Evolutionary conservation across 2,329 filamentous ascomycete species (phyloP).

Genomic region (Talaromyces sp.): DNA sequence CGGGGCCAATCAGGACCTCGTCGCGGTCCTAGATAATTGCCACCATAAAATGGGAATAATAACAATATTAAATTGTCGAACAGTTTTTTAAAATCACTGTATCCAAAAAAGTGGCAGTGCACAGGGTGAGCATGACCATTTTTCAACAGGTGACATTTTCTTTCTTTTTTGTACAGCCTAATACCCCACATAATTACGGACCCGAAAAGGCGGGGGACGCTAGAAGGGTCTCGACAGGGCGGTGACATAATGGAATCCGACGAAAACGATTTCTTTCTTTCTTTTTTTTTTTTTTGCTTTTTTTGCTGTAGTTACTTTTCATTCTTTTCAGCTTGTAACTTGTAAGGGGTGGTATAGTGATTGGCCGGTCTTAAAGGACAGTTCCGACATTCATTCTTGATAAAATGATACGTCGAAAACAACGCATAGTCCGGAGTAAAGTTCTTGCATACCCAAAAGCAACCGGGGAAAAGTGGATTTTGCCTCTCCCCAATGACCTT

Average conservation of each 20-base stretch:
- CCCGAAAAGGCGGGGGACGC: background rate
- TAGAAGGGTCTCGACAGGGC: background rate
- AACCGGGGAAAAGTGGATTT: background rate
- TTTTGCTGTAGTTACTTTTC: background rate
- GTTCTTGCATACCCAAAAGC: background rate
- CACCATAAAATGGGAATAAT: background rate
- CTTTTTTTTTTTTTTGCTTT: background rate
- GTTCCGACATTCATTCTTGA: background rate
- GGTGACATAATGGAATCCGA: background rate
- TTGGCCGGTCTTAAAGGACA: too few relatives aligned
- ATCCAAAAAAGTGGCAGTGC: background rate
- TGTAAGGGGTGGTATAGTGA: background rate
- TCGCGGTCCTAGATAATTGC: background rate
- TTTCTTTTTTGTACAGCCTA: background rate
- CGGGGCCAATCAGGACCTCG: background rate
- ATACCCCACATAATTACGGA: background rate
- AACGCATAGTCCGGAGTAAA: background rate
- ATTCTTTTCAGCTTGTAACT: background rate
- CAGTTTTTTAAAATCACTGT: background rate
- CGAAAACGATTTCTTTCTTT: background rate
- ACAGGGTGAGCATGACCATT: background rate
- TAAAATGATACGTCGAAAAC: background rate
- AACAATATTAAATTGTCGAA: background rate
- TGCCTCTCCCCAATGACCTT: background rate
- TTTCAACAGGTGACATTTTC: background rate